Percentiles rank a stretch among this genome's conserved stretches.
Evolutionary conservation across 805 yeast species (phyloP).

Genomic region (Candida montana): DNA sequence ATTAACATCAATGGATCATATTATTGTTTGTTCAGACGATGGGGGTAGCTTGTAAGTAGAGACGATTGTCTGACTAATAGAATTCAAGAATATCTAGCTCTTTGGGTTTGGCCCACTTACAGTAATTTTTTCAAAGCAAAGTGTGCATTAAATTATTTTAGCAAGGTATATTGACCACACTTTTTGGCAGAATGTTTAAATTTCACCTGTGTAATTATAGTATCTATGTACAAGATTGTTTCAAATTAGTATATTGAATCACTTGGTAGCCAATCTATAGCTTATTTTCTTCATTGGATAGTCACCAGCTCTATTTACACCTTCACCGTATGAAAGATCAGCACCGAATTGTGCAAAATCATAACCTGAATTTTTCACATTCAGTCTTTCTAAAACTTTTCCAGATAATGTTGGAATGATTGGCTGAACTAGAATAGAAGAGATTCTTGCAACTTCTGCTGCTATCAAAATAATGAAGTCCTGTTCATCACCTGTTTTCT

Average conservation of each 20-base stretch:
- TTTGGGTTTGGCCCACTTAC: no score
- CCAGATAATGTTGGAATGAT: conserved; percentile 63
- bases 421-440: conserved; percentile 63
- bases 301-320: conserved; percentile 47
- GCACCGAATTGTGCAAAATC: conserved; percentile 47
- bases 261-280: conserved; percentile 6
- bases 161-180: no score
- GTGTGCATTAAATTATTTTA: no score
- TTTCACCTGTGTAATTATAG: no score
- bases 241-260: no score
- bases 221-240: conserved; percentile 11
- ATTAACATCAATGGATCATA: no score
- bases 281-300: conserved; percentile 39
- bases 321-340: conserved; percentile 57
- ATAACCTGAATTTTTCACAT: conserved; percentile 44
- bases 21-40: no score
- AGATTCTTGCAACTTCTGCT: conserved; percentile 64
- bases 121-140: no score
- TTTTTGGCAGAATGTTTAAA: no score
- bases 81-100: no score
- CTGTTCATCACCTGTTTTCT: conserved; percentile 31
- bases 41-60: no score
- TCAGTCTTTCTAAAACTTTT: conserved; percentile 55
- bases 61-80: no score
- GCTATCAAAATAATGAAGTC: conserved; percentile 58